phyloP scores from a whole-genome alignment of 192 early-diverging fungal species.

The Coemansia sp. region DNA sequence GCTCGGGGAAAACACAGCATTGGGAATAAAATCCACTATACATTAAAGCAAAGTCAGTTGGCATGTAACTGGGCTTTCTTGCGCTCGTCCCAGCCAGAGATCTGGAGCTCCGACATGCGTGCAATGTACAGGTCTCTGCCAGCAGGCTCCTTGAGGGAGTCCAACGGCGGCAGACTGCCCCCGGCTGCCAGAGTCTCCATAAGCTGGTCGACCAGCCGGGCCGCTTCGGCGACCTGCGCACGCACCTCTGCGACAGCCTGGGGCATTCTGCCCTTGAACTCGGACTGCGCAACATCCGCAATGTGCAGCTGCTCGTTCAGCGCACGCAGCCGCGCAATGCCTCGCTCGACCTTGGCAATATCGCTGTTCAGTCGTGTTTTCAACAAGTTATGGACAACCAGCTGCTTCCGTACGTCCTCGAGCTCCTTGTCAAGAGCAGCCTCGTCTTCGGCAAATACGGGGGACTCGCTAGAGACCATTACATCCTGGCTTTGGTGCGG shows the following conservation, averaged over 20 bases:
- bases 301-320: constrained; percentile 46
- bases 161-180: constrained; percentile 16
- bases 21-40: background rate
- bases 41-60: constrained; percentile 19
- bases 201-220: constrained; percentile 35
- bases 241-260: constrained; percentile 20
- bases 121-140: constrained; percentile 51
- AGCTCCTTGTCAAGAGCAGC: constrained; percentile 40
- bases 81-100: constrained; percentile 24
- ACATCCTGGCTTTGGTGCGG: constrained; percentile 24
- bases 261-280: constrained; percentile 16
- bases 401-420: constrained; percentile 33
- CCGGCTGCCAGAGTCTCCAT: constrained; percentile 16
- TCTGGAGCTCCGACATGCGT: constrained; percentile 39
- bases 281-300: constrained; percentile 20
- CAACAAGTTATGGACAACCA: constrained; percentile 37
- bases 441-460: constrained; percentile 41
- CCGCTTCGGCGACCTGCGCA: constrained; percentile 22
- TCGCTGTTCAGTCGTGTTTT: constrained; percentile 31
- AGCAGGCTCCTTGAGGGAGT: constrained; percentile 37
- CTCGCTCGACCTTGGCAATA: constrained; percentile 29
- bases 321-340: constrained; percentile 32
- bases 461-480: constrained; percentile 4
- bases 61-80: constrained; percentile 24
- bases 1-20: too few species aligned